Evolutionary conservation across 1,284 basidiomycete genomes (phyloP).

Genomic region (Ustilago trichophora): DNA sequence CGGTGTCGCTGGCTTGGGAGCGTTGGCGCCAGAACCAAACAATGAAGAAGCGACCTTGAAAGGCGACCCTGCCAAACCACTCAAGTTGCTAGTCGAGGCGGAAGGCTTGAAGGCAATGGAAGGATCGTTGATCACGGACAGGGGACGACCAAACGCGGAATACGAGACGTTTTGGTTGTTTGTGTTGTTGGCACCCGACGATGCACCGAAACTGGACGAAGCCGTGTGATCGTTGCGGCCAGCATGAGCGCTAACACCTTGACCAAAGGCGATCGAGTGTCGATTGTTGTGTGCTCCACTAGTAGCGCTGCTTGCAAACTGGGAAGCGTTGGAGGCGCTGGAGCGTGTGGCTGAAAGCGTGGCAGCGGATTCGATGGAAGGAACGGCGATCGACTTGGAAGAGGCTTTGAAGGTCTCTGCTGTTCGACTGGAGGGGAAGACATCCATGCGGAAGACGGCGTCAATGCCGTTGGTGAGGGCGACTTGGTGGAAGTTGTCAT

Average conservation of each 20-base stretch:
- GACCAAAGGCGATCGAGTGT: constrained; percentile 25
- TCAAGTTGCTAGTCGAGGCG: constrained; percentile 24
- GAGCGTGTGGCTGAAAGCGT: no score
- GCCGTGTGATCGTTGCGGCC: constrained; percentile 3
- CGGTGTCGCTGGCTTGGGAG: constrained; percentile 16
- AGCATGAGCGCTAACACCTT: constrained; percentile 10
- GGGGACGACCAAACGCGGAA: constrained; percentile 37
- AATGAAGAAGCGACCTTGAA: constrained; percentile 48
- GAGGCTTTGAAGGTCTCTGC: constrained; percentile 33
- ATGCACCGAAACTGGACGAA: background rate
- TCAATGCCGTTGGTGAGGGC: constrained; percentile 48
- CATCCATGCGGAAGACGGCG: constrained; percentile 50
- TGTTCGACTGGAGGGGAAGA: constrained; percentile 32
- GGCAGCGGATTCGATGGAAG: constrained; percentile 21
- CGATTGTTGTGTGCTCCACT: constrained; percentile 10
- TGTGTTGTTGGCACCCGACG: no score
- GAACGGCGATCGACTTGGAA: constrained; percentile 27
- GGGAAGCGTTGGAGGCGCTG: background rate
- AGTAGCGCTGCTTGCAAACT: background rate
- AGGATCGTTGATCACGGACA: constrained; percentile 45
- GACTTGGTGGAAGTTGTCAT: constrained; percentile 55
- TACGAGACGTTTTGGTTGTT: constrained; percentile 6
- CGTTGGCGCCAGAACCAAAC: constrained; percentile 24
- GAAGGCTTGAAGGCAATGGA: constrained; percentile 34
- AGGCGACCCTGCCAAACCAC: constrained; percentile 26